phyloP scores from a whole-genome alignment of 2,329 filamentous ascomycete genomes.

The Aspergillus cejpii region DNA sequence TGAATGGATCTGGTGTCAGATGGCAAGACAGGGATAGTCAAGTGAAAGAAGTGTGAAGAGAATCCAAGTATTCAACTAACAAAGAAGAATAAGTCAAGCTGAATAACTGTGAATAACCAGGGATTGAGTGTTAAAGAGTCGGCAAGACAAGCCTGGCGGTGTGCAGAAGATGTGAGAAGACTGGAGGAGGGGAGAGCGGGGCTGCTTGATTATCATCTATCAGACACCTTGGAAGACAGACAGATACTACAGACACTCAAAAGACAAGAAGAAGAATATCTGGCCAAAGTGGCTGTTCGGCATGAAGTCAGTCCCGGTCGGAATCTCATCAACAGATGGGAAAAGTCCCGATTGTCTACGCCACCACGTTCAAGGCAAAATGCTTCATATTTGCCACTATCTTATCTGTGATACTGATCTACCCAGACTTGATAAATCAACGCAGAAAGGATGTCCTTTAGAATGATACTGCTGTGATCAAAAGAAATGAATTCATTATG shows the following conservation, averaged over 20 bases:
- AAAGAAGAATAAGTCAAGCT: conserved; percentile 1
- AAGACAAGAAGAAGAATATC: not conserved
- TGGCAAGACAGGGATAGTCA: not conserved
- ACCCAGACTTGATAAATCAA: not conserved
- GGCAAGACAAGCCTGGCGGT: conserved; percentile 10
- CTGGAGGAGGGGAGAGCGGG: conserved; percentile 6
- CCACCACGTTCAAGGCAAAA: not conserved
- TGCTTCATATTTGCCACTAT: not conserved
- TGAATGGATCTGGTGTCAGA: conserved; percentile 2
- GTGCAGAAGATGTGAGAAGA: conserved; percentile 6
- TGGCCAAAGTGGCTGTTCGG: not conserved
- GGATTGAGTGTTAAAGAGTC: too few relatives aligned
- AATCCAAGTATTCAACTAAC: too few relatives aligned
- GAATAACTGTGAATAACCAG: conserved; percentile 1
- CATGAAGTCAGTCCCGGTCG: not conserved
- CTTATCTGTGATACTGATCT: not conserved
- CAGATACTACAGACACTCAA: not conserved
- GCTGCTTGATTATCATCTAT: not conserved
- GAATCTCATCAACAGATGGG: too few relatives aligned
- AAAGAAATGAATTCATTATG: not conserved
- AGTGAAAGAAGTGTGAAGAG: too few relatives aligned
- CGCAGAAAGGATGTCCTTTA: too few relatives aligned
- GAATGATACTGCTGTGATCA: too few relatives aligned
- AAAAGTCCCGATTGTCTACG: too few relatives aligned
- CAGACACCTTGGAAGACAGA: not conserved